phyloP scores from a whole-genome alignment of 176 grass and related monocot species.

The Guadua angustifolia region DNA sequence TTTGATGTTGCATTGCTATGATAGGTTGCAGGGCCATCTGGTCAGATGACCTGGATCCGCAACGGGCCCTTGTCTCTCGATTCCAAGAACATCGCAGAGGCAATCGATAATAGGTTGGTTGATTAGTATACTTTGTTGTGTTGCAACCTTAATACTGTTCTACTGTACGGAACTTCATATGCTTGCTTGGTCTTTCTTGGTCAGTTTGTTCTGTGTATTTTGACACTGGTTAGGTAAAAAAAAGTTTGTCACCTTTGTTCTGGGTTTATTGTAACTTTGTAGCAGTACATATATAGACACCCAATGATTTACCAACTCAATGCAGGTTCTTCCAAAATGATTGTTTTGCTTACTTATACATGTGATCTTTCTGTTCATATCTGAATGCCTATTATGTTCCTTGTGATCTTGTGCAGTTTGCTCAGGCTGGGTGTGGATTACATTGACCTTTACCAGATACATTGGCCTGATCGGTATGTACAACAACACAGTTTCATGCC shows the following conservation, averaged over 20 bases:
- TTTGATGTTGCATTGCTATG: conserved; percentile 1
- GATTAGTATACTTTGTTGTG: neutral
- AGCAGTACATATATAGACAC: neutral
- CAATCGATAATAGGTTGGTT: conserved; percentile 71
- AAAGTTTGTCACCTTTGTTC: neutral
- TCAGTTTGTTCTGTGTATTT: neutral
- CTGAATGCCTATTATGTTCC: conserved; percentile 13
- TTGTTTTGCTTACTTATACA: neutral
- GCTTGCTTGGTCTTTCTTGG: neutral
- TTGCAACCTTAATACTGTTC: neutral
- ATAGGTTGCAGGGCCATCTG: conserved; percentile 84
- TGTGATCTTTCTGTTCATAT: neutral
- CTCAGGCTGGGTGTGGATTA: conserved; percentile 67
- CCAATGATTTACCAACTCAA: neutral
- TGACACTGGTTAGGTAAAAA: neutral
- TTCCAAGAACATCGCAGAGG: conserved; percentile 62
- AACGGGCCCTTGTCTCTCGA: conserved; percentile 66
- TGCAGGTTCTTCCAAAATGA: neutral
- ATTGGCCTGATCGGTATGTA: conserved; percentile 91
- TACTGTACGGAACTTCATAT: conserved; percentile 2
- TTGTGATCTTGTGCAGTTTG: conserved; percentile 56
- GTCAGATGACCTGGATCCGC: conserved; percentile 90
- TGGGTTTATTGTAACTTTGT: neutral
- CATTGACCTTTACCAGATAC: conserved; percentile 96
- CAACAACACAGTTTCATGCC: neutral